Base-by-base conservation (phyloP, 129 eudicot species). In the Deinandra increscens region DNA sequence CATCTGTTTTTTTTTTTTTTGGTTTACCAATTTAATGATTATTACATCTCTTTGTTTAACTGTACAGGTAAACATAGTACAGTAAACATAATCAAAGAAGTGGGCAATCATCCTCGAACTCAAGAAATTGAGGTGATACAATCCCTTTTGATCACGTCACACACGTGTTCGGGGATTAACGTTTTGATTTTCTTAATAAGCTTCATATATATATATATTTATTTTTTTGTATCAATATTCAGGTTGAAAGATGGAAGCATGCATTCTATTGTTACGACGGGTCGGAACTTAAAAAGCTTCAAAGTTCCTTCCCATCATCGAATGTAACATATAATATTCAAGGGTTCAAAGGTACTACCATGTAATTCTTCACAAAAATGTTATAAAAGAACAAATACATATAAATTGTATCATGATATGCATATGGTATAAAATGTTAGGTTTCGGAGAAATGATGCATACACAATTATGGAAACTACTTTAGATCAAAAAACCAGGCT, bases 381-480 rank as follows among this genome's bases (percentile, higher is more conserved):
- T 42, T 46, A 45, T 33, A 46, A 0, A 60, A 60, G 12, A n/a
- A n/a, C 20, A 5, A 6, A 59, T 29, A 59, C 42, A 59, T 59
- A 59, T 14, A 59, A 29, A 59, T n/a, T 3, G n/a, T 34, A 54
- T 9, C 55, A 6, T 49, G n/a, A 7, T 17, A 15, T 5, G 15
- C 6, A 49, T 6, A 37, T 79, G 37, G 23, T n/a, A 23, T 37
- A 63, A 54, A 66, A 12, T 23, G 55, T 31, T 80, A 93, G 99
- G 99, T 14, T 80, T 93, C 90, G 99, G 99, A 33, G 99, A 93
- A 79, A 93, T 93, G 99, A 93, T 93, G 99, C 95, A 97, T 4
- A 10, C 54, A 68, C 99, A 93, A 64, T 83, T 93, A 36, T 93
- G 99, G 99, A 93, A 78, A 93, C 99, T 29, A 93, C 99, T 10